Conservation (phyloP, 371 early-diverging fungal genomes). For the Scutellospora calospora region DNA sequence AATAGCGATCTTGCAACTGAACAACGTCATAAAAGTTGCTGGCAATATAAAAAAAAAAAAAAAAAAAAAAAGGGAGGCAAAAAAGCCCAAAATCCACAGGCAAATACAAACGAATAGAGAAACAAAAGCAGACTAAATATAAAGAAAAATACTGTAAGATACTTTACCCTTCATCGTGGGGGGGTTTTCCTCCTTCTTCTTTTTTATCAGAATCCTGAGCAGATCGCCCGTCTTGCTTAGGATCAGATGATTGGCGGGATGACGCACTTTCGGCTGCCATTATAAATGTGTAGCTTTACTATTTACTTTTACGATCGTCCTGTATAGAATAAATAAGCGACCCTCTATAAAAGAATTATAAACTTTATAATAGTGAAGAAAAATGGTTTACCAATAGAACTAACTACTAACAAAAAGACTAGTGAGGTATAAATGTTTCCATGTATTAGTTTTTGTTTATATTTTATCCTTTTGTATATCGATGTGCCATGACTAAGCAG, state of each 20-base stretch:
- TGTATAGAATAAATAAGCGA: too few species aligned
- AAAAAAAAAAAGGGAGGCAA: constrained; percentile 8
- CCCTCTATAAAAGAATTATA: too few species aligned
- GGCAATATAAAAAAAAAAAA: not conserved
- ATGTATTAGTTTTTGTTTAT: too few species aligned
- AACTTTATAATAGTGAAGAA: too few species aligned
- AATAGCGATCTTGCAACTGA: not conserved
- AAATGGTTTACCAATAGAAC: too few species aligned
- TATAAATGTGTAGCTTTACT: not conserved
- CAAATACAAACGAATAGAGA: not conserved
- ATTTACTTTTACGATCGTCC: too few species aligned
- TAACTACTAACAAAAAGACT: too few species aligned
- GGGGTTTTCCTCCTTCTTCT: constrained; percentile 36
- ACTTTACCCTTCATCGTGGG: constrained; percentile 44
- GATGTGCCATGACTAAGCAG: too few species aligned
- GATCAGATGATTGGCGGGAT: constrained; percentile 40
- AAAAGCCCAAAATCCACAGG: too few species aligned
- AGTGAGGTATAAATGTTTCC: too few species aligned
- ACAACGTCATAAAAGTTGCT: not conserved
- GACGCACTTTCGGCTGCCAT: constrained; percentile 43
- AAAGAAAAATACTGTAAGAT: not conserved
- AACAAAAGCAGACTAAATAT: not conserved
- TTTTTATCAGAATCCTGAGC: constrained; percentile 18
- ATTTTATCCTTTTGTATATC: too few species aligned
- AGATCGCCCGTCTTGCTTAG: constrained; percentile 36